Evolutionary conservation across 2,329 filamentous ascomycete species (phyloP).

Genomic region (Fusarium hainanense): DNA sequence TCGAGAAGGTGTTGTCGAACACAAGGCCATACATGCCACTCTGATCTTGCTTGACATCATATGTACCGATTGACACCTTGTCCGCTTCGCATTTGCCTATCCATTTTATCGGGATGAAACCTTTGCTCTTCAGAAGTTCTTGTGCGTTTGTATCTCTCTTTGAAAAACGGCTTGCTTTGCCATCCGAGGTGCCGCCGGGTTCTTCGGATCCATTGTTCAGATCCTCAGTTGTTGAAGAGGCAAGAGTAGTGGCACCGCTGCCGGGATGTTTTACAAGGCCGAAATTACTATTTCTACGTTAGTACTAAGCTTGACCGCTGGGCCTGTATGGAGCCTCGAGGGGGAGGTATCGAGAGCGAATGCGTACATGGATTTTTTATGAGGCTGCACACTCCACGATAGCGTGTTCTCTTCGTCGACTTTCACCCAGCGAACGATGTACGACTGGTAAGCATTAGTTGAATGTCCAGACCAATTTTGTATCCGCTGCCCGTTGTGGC

Average conservation of each 20-base stretch:
- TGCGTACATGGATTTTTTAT: constrained; percentile 91
- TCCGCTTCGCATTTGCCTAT: constrained; percentile 95
- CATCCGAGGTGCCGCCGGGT: constrained; percentile 55
- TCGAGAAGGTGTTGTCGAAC: constrained; percentile 99
- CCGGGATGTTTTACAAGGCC: constrained; percentile 98
- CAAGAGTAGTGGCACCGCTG: constrained; percentile 65
- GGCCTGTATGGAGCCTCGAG: neutral
- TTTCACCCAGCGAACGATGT: constrained; percentile 97
- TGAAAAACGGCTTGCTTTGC: constrained; percentile 60
- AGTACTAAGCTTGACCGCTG: constrained; percentile 9
- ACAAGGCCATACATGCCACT: constrained; percentile 96
- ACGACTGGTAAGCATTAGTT: constrained; percentile 74
- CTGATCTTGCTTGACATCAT: constrained; percentile 78
- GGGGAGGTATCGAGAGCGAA: constrained; percentile 5
- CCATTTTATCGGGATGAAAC: constrained; percentile 82
- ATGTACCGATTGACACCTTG: constrained; percentile 90
- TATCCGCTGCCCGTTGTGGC: neutral
- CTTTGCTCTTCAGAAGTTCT: constrained; percentile 72
- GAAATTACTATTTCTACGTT: constrained; percentile 74
- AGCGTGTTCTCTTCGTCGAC: constrained; percentile 92
- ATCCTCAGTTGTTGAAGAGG: constrained; percentile 57
- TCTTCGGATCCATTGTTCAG: constrained; percentile 61
- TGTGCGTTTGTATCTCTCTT: constrained; percentile 72
- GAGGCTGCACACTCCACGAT: constrained; percentile 96
- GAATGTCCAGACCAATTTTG: neutral